Evolutionary conservation across 371 early-diverging fungal species (phyloP).

Genomic region (Mortierella sp.): DNA sequence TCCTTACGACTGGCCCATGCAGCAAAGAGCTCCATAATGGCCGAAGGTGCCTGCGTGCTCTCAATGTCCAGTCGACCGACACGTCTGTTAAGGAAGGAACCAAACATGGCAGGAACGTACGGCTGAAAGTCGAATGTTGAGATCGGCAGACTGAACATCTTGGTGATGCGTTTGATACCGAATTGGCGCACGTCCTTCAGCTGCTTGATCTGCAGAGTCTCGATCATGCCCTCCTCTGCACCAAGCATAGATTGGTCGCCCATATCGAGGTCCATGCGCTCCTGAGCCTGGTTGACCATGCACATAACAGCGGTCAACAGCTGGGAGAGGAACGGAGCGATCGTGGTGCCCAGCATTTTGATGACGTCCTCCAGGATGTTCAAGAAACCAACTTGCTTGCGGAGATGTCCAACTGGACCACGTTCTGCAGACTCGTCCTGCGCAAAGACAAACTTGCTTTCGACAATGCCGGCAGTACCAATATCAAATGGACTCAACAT

Average conservation of each 20-base stretch:
- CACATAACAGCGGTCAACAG: conserved; percentile 78
- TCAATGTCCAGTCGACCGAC: conserved; percentile 79
- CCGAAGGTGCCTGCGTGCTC: conserved; percentile 86
- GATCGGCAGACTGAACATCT: conserved; percentile 77
- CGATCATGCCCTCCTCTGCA: conserved; percentile 32
- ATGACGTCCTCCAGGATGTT: conserved; percentile 83
- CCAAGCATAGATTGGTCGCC: conserved; percentile 54
- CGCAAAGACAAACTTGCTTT: conserved; percentile 27
- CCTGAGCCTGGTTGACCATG: conserved; percentile 68
- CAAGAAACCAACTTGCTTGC: conserved; percentile 85
- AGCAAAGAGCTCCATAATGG: conserved; percentile 79
- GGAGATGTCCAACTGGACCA: conserved; percentile 60
- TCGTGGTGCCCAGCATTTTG: conserved; percentile 79
- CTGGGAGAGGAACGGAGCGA: conserved; percentile 76
- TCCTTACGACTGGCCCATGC: conserved; percentile 77
- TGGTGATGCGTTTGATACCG: conserved; percentile 79
- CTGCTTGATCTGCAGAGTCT: conserved; percentile 57
- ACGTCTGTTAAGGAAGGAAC: conserved; percentile 74
- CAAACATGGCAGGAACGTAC: conserved; percentile 81
- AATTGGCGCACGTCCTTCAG: conserved; percentile 73
- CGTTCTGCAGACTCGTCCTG: conserved; percentile 34
- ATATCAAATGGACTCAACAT: conserved; percentile 80
- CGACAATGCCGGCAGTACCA: conserved; percentile 17
- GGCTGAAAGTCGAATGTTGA: conserved; percentile 78
- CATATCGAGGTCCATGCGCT: conserved; percentile 41